Conservation (phyloP, 1,139 yeast genomes). For the Scheffersomyces segobiensis region DNA sequence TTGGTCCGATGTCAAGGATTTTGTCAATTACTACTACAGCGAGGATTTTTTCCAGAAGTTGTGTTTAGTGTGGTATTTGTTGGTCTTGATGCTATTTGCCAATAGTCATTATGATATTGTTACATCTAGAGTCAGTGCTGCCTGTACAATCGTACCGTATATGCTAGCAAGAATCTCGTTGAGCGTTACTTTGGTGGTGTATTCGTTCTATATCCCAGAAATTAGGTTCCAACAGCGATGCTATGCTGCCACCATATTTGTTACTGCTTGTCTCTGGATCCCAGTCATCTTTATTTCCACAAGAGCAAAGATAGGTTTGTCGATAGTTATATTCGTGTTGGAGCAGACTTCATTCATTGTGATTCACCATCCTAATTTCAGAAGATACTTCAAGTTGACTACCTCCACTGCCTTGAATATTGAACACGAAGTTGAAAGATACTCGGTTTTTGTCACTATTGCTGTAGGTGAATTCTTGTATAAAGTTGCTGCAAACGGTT, state of each 20-base stretch:
- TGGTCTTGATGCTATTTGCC: conserved; percentile 51
- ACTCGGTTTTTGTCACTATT: conserved; percentile 58
- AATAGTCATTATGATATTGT: conserved; percentile 49
- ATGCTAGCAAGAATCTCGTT: conserved; percentile 46
- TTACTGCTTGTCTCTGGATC: conserved; percentile 46
- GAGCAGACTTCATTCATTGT: conserved; percentile 39
- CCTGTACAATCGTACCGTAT: conserved; percentile 47
- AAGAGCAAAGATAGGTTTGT: conserved; percentile 49
- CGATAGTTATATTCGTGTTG: conserved; percentile 40
- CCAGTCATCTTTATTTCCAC: conserved; percentile 45
- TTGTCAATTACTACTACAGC: conserved; percentile 63
- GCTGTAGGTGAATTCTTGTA: conserved; percentile 67
- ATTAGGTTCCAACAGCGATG: conserved; percentile 54
- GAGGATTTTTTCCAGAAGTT: conserved; percentile 60
- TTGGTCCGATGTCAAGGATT: conserved; percentile 66
- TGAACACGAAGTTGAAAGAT: conserved; percentile 68
- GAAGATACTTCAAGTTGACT: conserved; percentile 38
- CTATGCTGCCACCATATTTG: conserved; percentile 31
- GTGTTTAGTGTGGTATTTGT: conserved; percentile 56
- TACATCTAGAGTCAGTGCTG: conserved; percentile 37
- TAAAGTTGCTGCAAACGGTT: conserved; percentile 53
- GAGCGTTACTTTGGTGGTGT: conserved; percentile 35
- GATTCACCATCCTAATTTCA: conserved; percentile 50
- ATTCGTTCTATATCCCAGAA: conserved; percentile 53
- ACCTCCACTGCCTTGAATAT: conserved; percentile 63